Evolutionary conservation across 148 eudicot genomes (phyloP), one percentile per base, ranked within the genome.

Genomic region (Agrostemma githago): DNA sequence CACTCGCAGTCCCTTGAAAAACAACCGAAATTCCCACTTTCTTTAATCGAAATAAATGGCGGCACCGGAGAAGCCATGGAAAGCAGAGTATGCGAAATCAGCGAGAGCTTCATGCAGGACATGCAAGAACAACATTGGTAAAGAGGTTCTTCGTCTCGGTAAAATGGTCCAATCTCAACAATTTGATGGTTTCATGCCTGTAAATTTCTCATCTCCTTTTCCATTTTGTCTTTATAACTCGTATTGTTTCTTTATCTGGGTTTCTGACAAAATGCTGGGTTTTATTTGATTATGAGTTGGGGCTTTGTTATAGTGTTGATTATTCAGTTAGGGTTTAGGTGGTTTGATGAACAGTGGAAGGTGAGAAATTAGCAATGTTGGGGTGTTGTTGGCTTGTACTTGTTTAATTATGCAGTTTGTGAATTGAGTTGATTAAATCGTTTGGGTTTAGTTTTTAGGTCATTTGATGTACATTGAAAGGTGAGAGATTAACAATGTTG

Each of bases 151-250:
- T 68, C 86, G 97, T 72, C 85, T 96, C 7, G 99, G 99, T 0
- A 90, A 96, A 78, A 96, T 96, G 98, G 92, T 94, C 21, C 96
- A 92, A 82, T 83, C 99, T 80, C 67, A 79, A 14, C 92, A 96
- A 12, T 96, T 92, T 79, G 99, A 96, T 65, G 99, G 99, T 21
- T 83, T 92, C 76, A 96, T 96, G 97, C 97, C 97, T 79, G 99
- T 95, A 90, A 68, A 68, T 78, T 9, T 58, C 66, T 70, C 14
- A 71, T 14, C 26, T 11, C 65, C 37, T 37, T 58, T 73, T 54
- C 44, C 59, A 59, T 71, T 14, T 6, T 21, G 10, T 7, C 64
- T 61, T 46, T 17, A 8, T 58, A 16, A 34, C 62, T 26, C 34
- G 1, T 26, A 26, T 26, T 26, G 34, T 26, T 1, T 26, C 34